phyloP scores from a whole-genome alignment of 176 grass and related monocot species.

The Oryza coarctata region DNA sequence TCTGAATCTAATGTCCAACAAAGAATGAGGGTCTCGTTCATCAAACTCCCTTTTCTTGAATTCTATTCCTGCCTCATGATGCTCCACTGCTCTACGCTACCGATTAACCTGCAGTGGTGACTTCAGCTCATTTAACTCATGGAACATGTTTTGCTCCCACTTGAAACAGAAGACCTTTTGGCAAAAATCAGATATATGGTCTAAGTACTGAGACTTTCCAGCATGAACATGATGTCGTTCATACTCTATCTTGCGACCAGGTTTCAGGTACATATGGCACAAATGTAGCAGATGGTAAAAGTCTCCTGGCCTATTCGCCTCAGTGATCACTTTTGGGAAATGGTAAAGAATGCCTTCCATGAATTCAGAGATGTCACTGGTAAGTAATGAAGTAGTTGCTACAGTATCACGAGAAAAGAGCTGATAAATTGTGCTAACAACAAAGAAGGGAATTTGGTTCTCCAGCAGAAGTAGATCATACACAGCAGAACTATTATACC shows the following conservation, averaged over 20 bases:
- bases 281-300: constrained; percentile 12
- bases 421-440: background rate
- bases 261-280: background rate
- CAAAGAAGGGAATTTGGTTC: background rate
- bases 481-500: constrained; percentile 21
- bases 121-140: background rate
- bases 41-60: background rate
- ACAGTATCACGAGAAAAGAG: background rate
- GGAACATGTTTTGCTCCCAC: background rate
- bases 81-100: constrained; percentile 22
- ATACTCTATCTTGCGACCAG: background rate
- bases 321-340: background rate
- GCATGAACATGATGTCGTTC: fast-evolving
- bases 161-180: background rate
- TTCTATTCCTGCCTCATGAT: constrained; percentile 23
- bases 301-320: background rate
- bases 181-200: fast-evolving
- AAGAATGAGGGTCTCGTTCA: background rate
- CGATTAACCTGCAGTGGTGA: background rate
- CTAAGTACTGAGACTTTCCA: fast-evolving
- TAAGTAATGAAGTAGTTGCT: no score
- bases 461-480: constrained; percentile 9
- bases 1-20: constrained; percentile 23
- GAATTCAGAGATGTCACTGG: background rate
- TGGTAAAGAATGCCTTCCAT: background rate